Base-by-base conservation (phyloP, 2,329 filamentous ascomycete genomes). In the Cordyceps cateniannulata region DNA sequence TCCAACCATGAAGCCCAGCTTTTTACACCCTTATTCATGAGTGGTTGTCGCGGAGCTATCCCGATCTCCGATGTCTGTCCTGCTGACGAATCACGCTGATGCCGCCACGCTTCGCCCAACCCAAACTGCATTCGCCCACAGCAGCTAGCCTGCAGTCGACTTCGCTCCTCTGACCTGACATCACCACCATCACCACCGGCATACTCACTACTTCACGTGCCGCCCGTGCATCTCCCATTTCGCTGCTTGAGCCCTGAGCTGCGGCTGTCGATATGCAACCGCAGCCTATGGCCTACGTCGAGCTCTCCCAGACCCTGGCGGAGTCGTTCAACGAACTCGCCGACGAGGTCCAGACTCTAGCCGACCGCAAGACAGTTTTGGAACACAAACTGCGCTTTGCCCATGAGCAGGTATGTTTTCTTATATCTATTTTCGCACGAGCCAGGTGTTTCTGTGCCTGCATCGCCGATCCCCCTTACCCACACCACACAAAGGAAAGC, bases 381-480 rank as follows among this genome's bases (percentile, higher is more conserved):
- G 84, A 87, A 74, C 83, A 87, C 72, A 88, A 88, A 73, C 76
- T 87, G 65, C 80, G 83, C 58, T 87, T 84, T 74, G 85, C 85
- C 35, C 84, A 86, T 66, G 84, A 87, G 71, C 84, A 87, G 79
- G 85, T 87, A 79, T 72, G 81, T 69, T 55, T 44, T 22, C 60
- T 59, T 56, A 50, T 62, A 4, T 56, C 50, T 60, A 18, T 52
- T 56, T 14, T 49, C 5, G 10, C 9, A 40, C 18, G 16, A 29
- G 16, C 40, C 44, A 29, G 16, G 6, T 18, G 45, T 40, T 51
- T 32, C 50, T 20, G 62, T 20, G 27, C 9, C 54, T 54, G 24
- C 32, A 35, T 29, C 50, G 24, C 22, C 14, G 35, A 25, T 12
- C 51, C 51, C 38, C 12, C 27, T 54, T 22, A 40, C 32, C 14